Base-by-base conservation (phyloP, 208 protist species). In the Crithidia mellificae region DNA sequence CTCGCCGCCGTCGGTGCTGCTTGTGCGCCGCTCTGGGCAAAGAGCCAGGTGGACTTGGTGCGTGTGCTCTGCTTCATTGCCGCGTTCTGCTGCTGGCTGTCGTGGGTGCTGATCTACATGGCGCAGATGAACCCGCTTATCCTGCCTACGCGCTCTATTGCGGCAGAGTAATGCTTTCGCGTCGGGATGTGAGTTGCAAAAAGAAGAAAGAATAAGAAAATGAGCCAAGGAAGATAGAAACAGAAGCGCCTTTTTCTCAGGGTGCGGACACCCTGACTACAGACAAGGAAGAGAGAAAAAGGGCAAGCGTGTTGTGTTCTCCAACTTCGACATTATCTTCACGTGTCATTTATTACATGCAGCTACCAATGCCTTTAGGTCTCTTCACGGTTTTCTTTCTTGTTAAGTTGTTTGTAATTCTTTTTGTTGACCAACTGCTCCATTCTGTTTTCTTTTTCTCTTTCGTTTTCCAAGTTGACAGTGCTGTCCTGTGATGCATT, bases 81-180 rank as follows among this genome's bases (percentile, higher is more conserved):
- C 25, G 82, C 89, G 8, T 96, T 96, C 68, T 97, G 93, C 78
- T 94, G 88, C 76, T 97, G 93, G 91, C 78, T 97, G 64, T 96
- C 90, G 52, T 97, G 88, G 86, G 77, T 84, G 11, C 84, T 95
- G n/a, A 93, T 97, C 30, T 97, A 97, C 84, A 93, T 97, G 88
- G 87, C 93, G 25, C 93, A 97, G 78, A 82, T 97, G 78, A 93
- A 96, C 69, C 93, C 91, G 3, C 72, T 97, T 6, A 54, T 95
- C 6, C 76, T 96, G 22, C 93, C 93, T n/a, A 94, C 85, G 5
- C 89, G 93, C 30, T 87, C 78, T 57, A 87, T 97, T 52, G 88
- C 88, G 34, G 74, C 70, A 12, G 83, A 93, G 68, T 92, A 73
- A 79, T 5, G 27, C 22, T 22, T 11, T 41, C 22, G 12, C 8